phyloP scores from a whole-genome alignment of 495 filamentous ascomycete species.

The Neurospora discreta region DNA sequence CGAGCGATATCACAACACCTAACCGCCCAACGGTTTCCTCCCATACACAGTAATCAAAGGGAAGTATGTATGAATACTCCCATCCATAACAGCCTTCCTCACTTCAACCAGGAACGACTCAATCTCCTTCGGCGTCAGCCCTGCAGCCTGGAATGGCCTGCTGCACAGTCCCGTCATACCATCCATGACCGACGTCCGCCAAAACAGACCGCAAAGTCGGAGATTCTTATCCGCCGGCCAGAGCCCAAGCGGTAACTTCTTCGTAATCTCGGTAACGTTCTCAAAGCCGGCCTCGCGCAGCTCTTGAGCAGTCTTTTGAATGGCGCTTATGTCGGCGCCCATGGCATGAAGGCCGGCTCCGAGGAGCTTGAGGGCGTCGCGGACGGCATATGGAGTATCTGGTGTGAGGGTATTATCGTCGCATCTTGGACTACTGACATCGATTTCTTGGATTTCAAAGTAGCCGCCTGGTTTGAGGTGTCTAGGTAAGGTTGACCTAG shows the following conservation, averaged over 20 bases:
- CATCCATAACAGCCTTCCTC: constrained; percentile 22
- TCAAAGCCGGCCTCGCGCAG: constrained; percentile 22
- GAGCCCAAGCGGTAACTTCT: constrained; percentile 24
- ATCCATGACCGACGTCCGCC: constrained; percentile 25
- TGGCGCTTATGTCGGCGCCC: constrained; percentile 18
- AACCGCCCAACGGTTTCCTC: constrained; percentile 17
- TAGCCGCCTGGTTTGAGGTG: constrained; percentile 42
- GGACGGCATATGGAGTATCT: constrained; percentile 23
- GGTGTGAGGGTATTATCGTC: constrained; percentile 31
- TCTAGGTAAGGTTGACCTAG: constrained; percentile 9
- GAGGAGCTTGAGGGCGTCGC: constrained; percentile 23
- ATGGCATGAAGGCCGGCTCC: constrained; percentile 15
- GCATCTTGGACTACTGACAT: constrained; percentile 20
- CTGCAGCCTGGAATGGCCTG: constrained; percentile 20
- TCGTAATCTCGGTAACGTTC: constrained; percentile 8
- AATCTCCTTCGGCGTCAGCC: constrained; percentile 27
- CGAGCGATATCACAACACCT: background rate
- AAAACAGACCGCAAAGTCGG: constrained; percentile 22
- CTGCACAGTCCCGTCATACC: constrained; percentile 22
- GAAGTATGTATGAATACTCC: constrained; percentile 21
- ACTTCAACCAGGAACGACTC: constrained; percentile 31
- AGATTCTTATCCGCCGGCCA: constrained; percentile 25
- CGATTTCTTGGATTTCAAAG: constrained; percentile 42
- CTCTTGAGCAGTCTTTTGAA: constrained; percentile 7
- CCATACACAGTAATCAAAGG: constrained; percentile 22